A percentile compares a stretch with the other conserved stretches of the same genome.
These are phyloP conservation scores for cucumber (Cucumis sativus) DNA, from an alignment of 306 rosid genomes.

Conservation along the genomic window DNA sequence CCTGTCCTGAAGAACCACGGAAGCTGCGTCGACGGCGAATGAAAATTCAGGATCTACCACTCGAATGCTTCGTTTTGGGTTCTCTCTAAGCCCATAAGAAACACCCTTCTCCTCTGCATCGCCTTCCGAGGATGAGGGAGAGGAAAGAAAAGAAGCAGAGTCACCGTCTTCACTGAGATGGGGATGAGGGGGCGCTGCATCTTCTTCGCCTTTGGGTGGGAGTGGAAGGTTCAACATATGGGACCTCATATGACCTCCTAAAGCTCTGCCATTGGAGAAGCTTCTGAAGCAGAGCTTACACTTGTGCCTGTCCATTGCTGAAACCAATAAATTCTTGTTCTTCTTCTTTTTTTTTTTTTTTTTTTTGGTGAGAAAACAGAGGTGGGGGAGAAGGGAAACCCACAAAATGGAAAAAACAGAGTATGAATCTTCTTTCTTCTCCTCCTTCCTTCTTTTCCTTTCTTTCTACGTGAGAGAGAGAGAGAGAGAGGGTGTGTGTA, in stretches of 20 bases:
- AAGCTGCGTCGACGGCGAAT: slow-evolving; percentile 35
- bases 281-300: slow-evolving; percentile 61
- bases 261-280: slow-evolving; percentile 85
- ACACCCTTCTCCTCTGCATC: slow-evolving; percentile 28
- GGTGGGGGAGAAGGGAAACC: background rate
- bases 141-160: slow-evolving; percentile 30
- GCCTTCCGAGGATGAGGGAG: slow-evolving; percentile 21
- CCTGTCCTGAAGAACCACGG: slow-evolving; percentile 57
- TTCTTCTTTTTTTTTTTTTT: no score
- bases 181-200: background rate
- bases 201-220: slow-evolving; percentile 23
- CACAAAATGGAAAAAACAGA: slow-evolving; percentile 14
- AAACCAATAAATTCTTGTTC: background rate
- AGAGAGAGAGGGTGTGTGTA: slow-evolving; percentile 17
- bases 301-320: slow-evolving; percentile 65
- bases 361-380: background rate
- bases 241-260: slow-evolving; percentile 99
- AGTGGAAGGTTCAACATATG: slow-evolving; percentile 70
- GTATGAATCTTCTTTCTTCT: slow-evolving; percentile 6
- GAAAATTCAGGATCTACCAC: slow-evolving; percentile 66
- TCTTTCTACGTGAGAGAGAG: slow-evolving; percentile 6
- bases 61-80: slow-evolving; percentile 51
- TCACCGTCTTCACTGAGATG: slow-evolving; percentile 41
- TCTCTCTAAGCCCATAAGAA: slow-evolving; percentile 46
- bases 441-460: background rate